Evolutionary conservation across 768 basidiomycete species (phyloP), one percentile per base, ranked within the genome.

Genomic region (Mycena galopus): DNA sequence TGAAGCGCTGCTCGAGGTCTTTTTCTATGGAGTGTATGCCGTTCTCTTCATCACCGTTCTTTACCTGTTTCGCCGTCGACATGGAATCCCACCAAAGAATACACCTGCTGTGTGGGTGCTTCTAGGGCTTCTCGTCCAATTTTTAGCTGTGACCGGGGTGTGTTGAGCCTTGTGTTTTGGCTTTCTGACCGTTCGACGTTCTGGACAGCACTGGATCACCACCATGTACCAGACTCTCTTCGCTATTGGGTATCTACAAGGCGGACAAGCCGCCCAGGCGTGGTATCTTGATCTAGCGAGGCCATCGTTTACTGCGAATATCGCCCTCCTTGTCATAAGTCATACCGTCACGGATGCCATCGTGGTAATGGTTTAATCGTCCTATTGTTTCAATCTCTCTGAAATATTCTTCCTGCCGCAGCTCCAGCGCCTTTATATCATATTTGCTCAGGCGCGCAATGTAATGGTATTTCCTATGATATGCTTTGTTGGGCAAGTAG

Each of bases 391-490:
- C 25, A 63, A 30, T 58, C 57, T 25, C 55, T 53, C 30, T 37
- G 14, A 30, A n/a, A n/a, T n/a, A n/a, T 39, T 10, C 12, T 35
- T 35, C 3, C 39, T 14, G 39, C 12, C 14, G 39, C 65, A 66
- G 70, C 70, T 71, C 30, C 69, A 71, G 39, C 62, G 69, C 32
- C 69, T 71, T 23, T 61, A 71, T 50, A 63, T 71, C 21, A 71
- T 71, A 23, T 71, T 71, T 56, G 33, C 63, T 55, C 64, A 25
- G n/a, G 64, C 44, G n/a, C 63, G 64, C 39, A 71, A 66, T 35
- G 70, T 71, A 27, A 71, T 71, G 70, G 51, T 65, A 58, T 65
- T 65, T 29, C 70, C 70, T 39, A 23, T 64, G n/a, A 27, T 50
- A 23, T 59, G 58, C 33, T 61, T 71, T 32, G 39, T 71, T 33